phyloP scores from a whole-genome alignment of 1,284 basidiomycete genomes.

The Pseudozyma pruni region DNA sequence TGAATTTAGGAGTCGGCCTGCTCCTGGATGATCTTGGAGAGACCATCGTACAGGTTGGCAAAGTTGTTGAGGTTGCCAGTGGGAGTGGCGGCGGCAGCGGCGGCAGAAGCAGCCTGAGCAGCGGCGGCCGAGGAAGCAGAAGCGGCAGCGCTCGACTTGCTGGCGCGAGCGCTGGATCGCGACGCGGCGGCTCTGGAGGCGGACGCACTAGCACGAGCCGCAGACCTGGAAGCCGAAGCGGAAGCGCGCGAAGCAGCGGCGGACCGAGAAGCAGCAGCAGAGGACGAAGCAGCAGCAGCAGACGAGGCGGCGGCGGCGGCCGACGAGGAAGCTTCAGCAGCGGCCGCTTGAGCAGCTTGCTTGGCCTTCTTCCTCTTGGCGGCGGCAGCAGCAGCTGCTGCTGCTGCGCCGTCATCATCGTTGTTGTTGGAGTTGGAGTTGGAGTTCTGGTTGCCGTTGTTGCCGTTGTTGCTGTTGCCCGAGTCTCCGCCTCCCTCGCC shows the following conservation, averaged over 20 bases:
- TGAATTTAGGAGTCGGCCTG: conserved; percentile 27
- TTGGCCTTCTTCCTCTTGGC: conserved; percentile 38
- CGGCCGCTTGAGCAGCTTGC: conserved; percentile 27
- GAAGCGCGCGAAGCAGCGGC: conserved; percentile 47
- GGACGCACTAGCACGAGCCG: conserved; percentile 38
- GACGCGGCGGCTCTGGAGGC: conserved; percentile 35
- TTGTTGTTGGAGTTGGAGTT: conserved; percentile 14
- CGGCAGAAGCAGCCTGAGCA: conserved; percentile 16
- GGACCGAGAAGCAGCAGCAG: conserved; percentile 41
- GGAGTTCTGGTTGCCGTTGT: conserved; percentile 17
- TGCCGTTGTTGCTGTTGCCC: conserved; percentile 16
- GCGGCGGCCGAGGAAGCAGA: conserved; percentile 25
- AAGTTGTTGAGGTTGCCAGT: conserved; percentile 63
- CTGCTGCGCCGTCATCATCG: neutral
- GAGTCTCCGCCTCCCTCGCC: conserved; percentile 28
- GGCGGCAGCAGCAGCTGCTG: conserved; percentile 17
- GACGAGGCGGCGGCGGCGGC: conserved; percentile 31
- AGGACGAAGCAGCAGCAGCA: conserved; percentile 29
- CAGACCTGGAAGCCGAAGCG: conserved; percentile 42
- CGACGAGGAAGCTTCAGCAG: conserved; percentile 24
- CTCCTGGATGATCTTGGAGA: conserved; percentile 60
- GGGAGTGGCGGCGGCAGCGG: conserved; percentile 37
- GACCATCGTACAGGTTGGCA: conserved; percentile 58
- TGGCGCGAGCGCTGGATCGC: conserved; percentile 30
- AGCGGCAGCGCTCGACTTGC: conserved; percentile 30